Evolutionary conservation across 306 rosid species (phyloP), one percentile per base, ranked within the genome.

Genomic region (Hylodesmum podocarpum): DNA sequence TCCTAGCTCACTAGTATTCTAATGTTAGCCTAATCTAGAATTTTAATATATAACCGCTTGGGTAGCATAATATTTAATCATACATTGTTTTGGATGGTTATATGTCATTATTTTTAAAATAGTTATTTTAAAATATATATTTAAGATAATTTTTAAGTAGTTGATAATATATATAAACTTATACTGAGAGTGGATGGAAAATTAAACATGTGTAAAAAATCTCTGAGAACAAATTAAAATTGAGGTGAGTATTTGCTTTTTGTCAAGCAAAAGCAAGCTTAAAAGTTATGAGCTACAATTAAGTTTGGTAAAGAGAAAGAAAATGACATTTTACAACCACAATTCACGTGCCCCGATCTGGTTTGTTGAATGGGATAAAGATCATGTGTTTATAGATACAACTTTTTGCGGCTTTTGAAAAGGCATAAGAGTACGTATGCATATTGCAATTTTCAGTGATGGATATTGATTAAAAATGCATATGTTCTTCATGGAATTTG

Each of bases 401-500:
- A 72, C 79, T 53, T 82, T 76, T 59, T 47, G 34, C 0, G 41
- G 39, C 41, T 78, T 67, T 51, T 41, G 11, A 28, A 71, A 79
- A 79, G 63, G 83, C 18, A 54, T 5, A 61, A 59, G 28, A 70
- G 18, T 31, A 66, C 21, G 12, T 39, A 53, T 47, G 41, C 49
- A 70, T 74, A 11, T 8, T 46, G 55, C 58, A 70, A 64, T 21
- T 58, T 66, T 40, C 7, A 59, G 76, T 2, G 12, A 29, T 51
- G 85, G 70, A 55, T 64, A 68, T 73, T 64, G 80, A 83, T 78
- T 66, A 50, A 72, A 83, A 83, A 76, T 31, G 49, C 75, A 81
- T n/a, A n/a, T 81, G 83, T 79, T 84, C 39, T 65, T 57, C 66
- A 78, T 82, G 81, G 75, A 58, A 76, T 81, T 83, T 75, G 84